Evolutionary conservation across 208 protist genomes (phyloP).

Genomic region (Leishmania lainsoni): DNA sequence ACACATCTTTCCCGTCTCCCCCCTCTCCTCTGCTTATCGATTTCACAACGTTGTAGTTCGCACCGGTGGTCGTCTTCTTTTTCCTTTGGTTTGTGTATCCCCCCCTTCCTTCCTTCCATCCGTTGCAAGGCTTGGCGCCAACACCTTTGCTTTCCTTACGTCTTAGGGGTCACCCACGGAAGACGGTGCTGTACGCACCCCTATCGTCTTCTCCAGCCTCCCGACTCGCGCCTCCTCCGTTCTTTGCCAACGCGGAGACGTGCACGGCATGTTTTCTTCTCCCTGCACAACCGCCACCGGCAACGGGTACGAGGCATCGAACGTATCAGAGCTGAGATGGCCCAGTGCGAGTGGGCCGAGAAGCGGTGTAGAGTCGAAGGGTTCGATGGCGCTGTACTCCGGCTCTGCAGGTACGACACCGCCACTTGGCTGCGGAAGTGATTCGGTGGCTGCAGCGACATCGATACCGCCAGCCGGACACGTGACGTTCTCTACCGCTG

Average conservation of each 20-base stretch:
- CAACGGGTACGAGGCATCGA: background rate
- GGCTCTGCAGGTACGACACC: background rate
- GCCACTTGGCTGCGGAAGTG: background rate
- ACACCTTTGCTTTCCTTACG: background rate
- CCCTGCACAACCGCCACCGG: background rate
- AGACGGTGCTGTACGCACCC: background rate
- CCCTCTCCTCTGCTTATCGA: too few species aligned
- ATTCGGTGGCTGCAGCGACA: background rate
- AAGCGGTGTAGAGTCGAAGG: background rate
- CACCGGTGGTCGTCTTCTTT: background rate
- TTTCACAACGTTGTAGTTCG: too few species aligned
- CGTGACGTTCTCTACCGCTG: background rate
- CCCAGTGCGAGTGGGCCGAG: background rate
- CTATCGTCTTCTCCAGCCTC: background rate
- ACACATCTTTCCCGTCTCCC: background rate
- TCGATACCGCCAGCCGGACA: background rate
- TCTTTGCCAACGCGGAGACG: background rate
- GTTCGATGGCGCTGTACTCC: background rate
- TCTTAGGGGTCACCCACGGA: background rate
- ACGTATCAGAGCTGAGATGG: background rate
- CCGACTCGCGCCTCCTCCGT: background rate
- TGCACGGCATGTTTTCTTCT: background rate
- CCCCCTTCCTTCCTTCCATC: background rate
- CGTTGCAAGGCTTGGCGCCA: background rate
- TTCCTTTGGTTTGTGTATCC: background rate